A percentile compares a stretch with the other conserved stretches of the same genome.
phyloP scores from a whole-genome alignment of 495 filamentous ascomycete species.

The Penicillium dipodomyicola region DNA sequence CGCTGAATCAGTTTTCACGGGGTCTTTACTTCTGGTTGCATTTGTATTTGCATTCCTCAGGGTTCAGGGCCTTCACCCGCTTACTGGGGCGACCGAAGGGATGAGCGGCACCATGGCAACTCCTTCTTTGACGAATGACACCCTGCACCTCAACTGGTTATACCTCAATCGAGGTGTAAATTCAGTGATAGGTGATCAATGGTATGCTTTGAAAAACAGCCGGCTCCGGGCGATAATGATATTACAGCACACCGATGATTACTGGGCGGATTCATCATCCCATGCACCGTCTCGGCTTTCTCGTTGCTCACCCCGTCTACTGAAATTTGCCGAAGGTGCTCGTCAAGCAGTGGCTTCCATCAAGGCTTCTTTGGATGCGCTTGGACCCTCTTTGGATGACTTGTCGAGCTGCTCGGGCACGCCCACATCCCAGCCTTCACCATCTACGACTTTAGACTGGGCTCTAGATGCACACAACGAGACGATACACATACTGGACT shows the following conservation, averaged over 20 bases:
- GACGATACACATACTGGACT: neutral
- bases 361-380: neutral
- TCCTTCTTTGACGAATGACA: conserved; percentile 4
- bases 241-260: conserved; percentile 4
- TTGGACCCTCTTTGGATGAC: neutral
- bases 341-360: conserved; percentile 6
- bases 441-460: neutral
- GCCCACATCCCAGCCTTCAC: conserved; percentile 9
- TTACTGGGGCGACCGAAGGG: neutral
- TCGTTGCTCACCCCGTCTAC: conserved; percentile 8
- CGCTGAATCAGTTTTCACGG: conserved; percentile 4
- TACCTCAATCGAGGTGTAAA: conserved; percentile 11
- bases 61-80: neutral
- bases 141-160: conserved; percentile 10
- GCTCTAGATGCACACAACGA: neutral
- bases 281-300: conserved; percentile 8
- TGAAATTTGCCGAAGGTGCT: conserved; percentile 10
- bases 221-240: conserved; percentile 10
- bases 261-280: conserved; percentile 7
- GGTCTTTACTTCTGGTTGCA: conserved; percentile 5
- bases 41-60: neutral
- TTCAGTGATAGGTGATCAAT: conserved; percentile 7
- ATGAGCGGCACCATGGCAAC: neutral
- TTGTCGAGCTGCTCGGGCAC: conserved; percentile 6
- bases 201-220: conserved; percentile 9